These are phyloP conservation scores for Camillea tinctor DNA, from an alignment of 2,329 filamentous ascomycete species.

Conservation along the genomic window DNA sequence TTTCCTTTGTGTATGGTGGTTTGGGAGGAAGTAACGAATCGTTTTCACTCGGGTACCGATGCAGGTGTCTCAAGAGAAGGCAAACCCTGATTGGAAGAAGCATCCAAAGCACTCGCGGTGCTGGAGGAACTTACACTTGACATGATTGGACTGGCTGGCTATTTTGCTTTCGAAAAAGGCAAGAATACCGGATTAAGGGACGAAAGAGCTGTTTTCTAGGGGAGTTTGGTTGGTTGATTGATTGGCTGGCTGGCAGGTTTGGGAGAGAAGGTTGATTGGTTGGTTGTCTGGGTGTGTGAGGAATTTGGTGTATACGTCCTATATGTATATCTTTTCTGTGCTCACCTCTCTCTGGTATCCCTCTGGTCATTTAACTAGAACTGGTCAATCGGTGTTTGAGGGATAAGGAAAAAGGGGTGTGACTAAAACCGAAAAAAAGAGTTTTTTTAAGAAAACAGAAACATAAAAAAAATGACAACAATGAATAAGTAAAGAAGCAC, in stretches of 20 bases:
- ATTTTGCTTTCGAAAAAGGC: neutral
- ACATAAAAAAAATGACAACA: neutral
- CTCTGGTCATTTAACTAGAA: neutral
- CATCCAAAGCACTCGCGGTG: neutral
- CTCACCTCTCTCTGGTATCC: neutral
- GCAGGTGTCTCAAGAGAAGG: neutral
- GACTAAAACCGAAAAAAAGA: neutral
- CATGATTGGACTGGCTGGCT: neutral
- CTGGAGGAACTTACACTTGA: neutral
- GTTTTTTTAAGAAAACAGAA: no score
- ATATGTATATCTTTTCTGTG: neutral
- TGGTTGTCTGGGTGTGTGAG: neutral
- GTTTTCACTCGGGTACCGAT: neutral
- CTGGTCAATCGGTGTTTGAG: neutral
- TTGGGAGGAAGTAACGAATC: neutral
- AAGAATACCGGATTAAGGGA: neutral
- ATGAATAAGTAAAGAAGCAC: neutral
- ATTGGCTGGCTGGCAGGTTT: conserved; percentile 1
- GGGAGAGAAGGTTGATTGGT: neutral
- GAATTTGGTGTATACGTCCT: neutral
- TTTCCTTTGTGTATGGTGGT: neutral
- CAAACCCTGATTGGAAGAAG: neutral
- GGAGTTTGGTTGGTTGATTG: conserved; percentile 6
- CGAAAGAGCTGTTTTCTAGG: no score
- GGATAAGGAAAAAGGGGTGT: neutral